phyloP scores from a whole-genome alignment of 257 asterid species.

The Eucommia ulmoides region DNA sequence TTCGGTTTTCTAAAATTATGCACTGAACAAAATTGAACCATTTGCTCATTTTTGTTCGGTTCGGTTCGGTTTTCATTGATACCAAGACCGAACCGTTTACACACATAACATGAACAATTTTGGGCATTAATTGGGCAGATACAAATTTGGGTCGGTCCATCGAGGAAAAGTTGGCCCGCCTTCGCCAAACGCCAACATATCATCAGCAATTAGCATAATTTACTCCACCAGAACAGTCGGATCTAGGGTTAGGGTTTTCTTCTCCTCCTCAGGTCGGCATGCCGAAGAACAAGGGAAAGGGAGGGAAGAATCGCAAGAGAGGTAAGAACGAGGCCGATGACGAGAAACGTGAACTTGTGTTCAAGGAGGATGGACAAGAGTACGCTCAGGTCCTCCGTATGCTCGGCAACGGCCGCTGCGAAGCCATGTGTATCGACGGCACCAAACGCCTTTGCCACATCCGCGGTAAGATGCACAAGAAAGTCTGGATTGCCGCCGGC shows the following conservation, averaged over 20 bases:
- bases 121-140: too few species aligned
- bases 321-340: not conserved
- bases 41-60: too few species aligned
- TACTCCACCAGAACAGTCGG: too few species aligned
- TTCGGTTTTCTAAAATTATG: too few species aligned
- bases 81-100: too few species aligned
- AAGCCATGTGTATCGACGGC: not conserved
- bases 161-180: too few species aligned
- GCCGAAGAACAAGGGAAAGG: not conserved
- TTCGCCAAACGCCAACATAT: too few species aligned
- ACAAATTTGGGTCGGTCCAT: too few species aligned
- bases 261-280: not conserved
- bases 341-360: not conserved
- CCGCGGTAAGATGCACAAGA: not conserved
- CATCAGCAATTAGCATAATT: too few species aligned
- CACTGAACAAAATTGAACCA: too few species aligned
- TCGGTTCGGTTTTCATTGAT: too few species aligned
- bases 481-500: not conserved
- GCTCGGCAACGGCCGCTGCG: not conserved
- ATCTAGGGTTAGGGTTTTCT: not conserved
- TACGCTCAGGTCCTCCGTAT: not conserved
- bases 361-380: not conserved
- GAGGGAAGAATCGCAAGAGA: not conserved
- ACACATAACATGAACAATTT: too few species aligned
- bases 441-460: not conserved